A percentile compares a stretch with the other conserved stretches of the same genome.
These are phyloP conservation scores for Thermothelomyces thermophilus DNA, from an alignment of 2,329 filamentous ascomycete genomes.

Conservation along the genomic window DNA sequence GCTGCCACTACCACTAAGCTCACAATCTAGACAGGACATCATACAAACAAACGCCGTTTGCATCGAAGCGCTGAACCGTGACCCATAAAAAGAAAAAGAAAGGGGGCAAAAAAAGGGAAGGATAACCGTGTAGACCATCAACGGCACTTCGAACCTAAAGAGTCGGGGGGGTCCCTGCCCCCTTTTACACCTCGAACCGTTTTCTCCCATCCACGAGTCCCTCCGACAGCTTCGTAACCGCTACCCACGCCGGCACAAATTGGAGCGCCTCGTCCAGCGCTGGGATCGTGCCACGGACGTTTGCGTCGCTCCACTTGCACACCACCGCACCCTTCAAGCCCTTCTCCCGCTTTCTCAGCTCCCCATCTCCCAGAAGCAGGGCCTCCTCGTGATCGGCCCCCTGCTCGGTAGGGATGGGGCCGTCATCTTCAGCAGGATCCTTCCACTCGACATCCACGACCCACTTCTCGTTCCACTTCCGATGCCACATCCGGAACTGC, in stretches of 20 bases:
- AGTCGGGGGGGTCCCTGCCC: neutral
- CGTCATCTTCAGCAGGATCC: neutral
- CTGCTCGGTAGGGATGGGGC: neutral
- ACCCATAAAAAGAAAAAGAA: too few species aligned
- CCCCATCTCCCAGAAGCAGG: constrained; percentile 21
- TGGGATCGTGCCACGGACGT: constrained; percentile 63
- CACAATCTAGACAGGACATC: too few species aligned
- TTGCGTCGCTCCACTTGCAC: constrained; percentile 86
- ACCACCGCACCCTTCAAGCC: constrained; percentile 58
- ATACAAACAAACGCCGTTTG: too few species aligned
- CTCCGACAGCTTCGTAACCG: constrained; percentile 66
- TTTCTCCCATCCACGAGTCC: constrained; percentile 78
- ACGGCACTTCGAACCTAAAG: too few species aligned
- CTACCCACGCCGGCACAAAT: constrained; percentile 75
- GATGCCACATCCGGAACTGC: constrained; percentile 59
- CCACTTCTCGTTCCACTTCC: constrained; percentile 73
- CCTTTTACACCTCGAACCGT: constrained; percentile 44
- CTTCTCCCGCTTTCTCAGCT: constrained; percentile 28
- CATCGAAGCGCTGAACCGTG: too few species aligned
- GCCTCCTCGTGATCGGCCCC: neutral
- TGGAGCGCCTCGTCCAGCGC: constrained; percentile 73
- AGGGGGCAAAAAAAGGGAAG: too few species aligned
- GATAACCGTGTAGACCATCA: too few species aligned
- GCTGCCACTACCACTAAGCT: too few species aligned
- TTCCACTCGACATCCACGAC: constrained; percentile 66